Percentiles rank a stretch among this genome's conserved stretches.
Conservation (phyloP, 2,329 filamentous ascomycete species). For the Lachnellula occidentalis region DNA sequence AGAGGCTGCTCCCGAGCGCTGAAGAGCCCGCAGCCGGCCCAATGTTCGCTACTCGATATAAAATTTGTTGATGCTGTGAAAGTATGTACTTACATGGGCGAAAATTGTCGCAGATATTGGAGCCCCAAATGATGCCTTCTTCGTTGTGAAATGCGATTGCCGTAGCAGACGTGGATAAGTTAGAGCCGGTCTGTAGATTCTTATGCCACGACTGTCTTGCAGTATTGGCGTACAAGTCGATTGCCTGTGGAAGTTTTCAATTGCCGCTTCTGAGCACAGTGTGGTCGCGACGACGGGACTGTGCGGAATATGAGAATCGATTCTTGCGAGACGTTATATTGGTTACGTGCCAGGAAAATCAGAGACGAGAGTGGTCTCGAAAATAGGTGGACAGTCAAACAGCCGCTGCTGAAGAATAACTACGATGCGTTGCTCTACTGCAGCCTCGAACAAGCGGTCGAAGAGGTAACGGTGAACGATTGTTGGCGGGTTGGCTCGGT, state of each 20-base stretch:
- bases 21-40: background rate
- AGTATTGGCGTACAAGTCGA: constrained; percentile 14
- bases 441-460: constrained; percentile 27
- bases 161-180: constrained; percentile 2
- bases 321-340: constrained; percentile 7
- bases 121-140: constrained; percentile 1
- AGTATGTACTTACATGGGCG: constrained; percentile 17
- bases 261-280: constrained; percentile 11
- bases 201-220: constrained; percentile 16
- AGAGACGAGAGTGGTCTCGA: constrained; percentile 1
- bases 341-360: constrained; percentile 13
- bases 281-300: constrained; percentile 10
- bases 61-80: background rate
- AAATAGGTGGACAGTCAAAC: constrained; percentile 11
- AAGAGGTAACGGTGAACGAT: constrained; percentile 16
- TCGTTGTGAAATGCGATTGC: constrained; percentile 2
- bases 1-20: background rate
- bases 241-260: constrained; percentile 14
- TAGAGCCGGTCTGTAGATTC: constrained; percentile 1
- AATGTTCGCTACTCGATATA: constrained; percentile 2
- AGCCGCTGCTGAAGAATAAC: constrained; percentile 15
- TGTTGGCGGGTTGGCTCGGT: constrained; percentile 21
- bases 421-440: constrained; percentile 17
- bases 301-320: constrained; percentile 11
- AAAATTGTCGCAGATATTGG: constrained; percentile 6